These are phyloP conservation scores for Penicillium argentinense DNA, from an alignment of 495 filamentous ascomycete genomes.

Conservation along the genomic window DNA sequence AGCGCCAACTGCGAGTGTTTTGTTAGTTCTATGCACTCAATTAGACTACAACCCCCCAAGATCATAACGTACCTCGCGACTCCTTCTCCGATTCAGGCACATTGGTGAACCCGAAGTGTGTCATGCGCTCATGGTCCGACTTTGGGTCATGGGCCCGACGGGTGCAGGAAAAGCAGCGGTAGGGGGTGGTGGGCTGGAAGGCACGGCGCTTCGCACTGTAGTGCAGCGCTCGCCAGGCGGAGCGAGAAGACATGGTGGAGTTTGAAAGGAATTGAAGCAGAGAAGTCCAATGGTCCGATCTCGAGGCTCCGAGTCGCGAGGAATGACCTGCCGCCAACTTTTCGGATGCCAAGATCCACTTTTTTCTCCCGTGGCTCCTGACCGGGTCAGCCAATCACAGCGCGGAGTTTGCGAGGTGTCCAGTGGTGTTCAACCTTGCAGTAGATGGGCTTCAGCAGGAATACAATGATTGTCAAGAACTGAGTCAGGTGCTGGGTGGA, in stretches of 20 bases:
- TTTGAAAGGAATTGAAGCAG: background rate
- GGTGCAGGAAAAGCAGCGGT: slow-evolving; percentile 58
- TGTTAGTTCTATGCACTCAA: slow-evolving; percentile 14
- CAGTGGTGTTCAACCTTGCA: background rate
- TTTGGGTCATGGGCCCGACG: slow-evolving; percentile 40
- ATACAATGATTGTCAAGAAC: too few relatives aligned
- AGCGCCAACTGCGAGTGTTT: slow-evolving; percentile 60
- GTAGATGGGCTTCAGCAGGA: too few relatives aligned
- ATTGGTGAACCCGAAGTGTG: slow-evolving; percentile 93
- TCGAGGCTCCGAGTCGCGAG: background rate
- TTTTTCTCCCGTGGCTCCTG: background rate
- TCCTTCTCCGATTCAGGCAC: slow-evolving; percentile 83
- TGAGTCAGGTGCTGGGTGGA: too few relatives aligned
- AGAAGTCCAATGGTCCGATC: background rate
- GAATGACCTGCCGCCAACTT: slow-evolving; percentile 19
- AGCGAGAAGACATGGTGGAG: slow-evolving; percentile 28
- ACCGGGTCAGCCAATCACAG: slow-evolving; percentile 17
- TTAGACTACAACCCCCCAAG: background rate
- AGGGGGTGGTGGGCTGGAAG: slow-evolving; percentile 30
- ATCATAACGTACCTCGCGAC: slow-evolving; percentile 64
- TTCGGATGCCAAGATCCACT: slow-evolving; percentile 20
- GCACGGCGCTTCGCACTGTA: slow-evolving; percentile 30
- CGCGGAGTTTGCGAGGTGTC: slow-evolving; percentile 1
- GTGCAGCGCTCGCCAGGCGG: slow-evolving; percentile 40
- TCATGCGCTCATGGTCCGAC: slow-evolving; percentile 60